phyloP scores from a whole-genome alignment of 2,329 filamentous ascomycete species.

The Penicillium corylophilum region DNA sequence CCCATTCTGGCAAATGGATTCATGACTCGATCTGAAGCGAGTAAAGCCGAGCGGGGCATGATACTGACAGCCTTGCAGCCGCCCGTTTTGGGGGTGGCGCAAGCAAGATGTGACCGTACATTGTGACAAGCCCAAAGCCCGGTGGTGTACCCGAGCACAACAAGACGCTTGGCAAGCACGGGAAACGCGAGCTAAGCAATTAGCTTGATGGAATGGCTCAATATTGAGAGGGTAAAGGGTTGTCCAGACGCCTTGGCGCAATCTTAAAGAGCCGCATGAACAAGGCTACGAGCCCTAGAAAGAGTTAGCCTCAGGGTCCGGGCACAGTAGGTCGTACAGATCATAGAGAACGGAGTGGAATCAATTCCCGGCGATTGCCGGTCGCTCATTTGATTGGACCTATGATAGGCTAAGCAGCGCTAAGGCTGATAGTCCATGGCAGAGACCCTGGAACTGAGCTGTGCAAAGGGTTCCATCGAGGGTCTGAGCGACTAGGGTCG shows the following conservation, averaged over 20 bases:
- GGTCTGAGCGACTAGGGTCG: not conserved
- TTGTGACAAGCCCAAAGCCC: not conserved
- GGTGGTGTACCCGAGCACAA: not conserved
- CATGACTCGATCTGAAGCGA: not conserved
- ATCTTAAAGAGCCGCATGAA: slow-evolving; percentile 22
- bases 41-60: not conserved
- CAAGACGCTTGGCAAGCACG: not conserved
- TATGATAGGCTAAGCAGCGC: not conserved
- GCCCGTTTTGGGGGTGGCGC: not conserved
- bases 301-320: slow-evolving; percentile 9
- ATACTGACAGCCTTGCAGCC: not conserved
- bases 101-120: not conserved
- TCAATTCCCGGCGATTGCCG: not conserved
- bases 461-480: not conserved
- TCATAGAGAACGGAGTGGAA: not conserved
- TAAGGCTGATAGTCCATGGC: not conserved
- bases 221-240: not conserved
- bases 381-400: not conserved
- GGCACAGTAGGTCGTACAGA: not conserved
- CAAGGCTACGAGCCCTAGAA: slow-evolving; percentile 7
- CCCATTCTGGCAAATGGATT: not conserved
- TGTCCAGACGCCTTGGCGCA: slow-evolving; percentile 4
- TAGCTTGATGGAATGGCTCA: not conserved
- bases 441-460: not conserved
- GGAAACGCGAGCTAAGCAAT: not conserved